phyloP scores from a whole-genome alignment of 495 filamentous ascomycete species.

The Aspergillus diversus region DNA sequence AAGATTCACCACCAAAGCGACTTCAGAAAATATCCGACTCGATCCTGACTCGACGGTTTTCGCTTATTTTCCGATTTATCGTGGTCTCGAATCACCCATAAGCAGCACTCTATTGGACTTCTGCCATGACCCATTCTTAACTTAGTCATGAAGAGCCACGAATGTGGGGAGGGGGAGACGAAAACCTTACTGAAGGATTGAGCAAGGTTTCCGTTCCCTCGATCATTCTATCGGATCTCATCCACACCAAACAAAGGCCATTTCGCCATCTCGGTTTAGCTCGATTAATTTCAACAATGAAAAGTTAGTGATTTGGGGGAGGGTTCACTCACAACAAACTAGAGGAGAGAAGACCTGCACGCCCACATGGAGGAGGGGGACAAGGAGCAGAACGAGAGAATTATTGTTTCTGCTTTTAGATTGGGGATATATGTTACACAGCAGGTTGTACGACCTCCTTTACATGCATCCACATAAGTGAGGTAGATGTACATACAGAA shows the following conservation, averaged over 20 bases:
- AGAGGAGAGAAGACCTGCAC: conserved; percentile 4
- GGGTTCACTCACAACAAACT: neutral
- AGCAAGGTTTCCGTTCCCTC: conserved; percentile 6
- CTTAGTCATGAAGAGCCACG: conserved; percentile 6
- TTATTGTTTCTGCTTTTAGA: conserved; percentile 7
- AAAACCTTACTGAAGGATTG: conserved; percentile 23
- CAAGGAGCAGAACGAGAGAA: neutral
- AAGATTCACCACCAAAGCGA: conserved; percentile 12
- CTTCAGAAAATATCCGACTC: conserved; percentile 21
- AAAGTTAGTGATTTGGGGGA: neutral
- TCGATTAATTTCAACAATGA: neutral
- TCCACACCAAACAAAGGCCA: conserved; percentile 12
- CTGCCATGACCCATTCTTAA: conserved; percentile 2
- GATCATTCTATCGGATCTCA: conserved; percentile 11
- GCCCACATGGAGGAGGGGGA: neutral
- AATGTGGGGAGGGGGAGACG: conserved; percentile 13
- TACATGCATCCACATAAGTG: conserved; percentile 3
- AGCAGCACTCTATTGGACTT: conserved; percentile 20
- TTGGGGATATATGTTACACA: conserved; percentile 14
- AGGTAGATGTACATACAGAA: conserved; percentile 12
- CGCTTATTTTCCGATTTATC: conserved; percentile 31
- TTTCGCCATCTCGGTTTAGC: neutral
- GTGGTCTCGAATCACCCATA: conserved; percentile 21
- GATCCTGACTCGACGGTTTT: conserved; percentile 18
- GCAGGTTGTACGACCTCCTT: conserved; percentile 2